These are phyloP conservation scores for Russula brevipes DNA, from an alignment of 768 basidiomycete genomes.

Conservation along the genomic window DNA sequence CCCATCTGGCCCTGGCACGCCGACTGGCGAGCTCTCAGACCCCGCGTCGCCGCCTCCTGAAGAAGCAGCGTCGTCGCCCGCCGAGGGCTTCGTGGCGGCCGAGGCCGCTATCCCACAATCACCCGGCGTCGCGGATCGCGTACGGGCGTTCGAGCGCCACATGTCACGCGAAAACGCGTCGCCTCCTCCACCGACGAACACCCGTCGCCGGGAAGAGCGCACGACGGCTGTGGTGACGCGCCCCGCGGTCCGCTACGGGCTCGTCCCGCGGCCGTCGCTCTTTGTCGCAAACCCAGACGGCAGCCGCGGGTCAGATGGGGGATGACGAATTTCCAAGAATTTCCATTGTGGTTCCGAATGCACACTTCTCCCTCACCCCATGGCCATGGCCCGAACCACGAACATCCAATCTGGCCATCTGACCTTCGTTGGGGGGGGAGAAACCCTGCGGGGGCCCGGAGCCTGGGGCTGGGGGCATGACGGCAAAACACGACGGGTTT, in stretches of 20 bases:
- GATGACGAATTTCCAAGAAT: conserved; percentile 3
- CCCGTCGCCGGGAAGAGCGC: conserved; percentile 41
- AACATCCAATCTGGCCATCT: too few species aligned
- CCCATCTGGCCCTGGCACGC: not conserved
- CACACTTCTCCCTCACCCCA: too few species aligned
- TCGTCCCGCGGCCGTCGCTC: conserved; percentile 56
- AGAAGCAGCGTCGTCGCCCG: not conserved
- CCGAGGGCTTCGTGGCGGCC: not conserved
- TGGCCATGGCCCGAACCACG: too few species aligned
- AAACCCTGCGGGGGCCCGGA: not conserved
- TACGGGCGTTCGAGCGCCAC: conserved; percentile 55
- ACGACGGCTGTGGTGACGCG: conserved; percentile 11
- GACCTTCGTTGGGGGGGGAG: not conserved
- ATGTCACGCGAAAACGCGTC: conserved; percentile 43
- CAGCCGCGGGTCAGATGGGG: conserved; percentile 24
- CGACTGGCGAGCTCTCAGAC: not conserved
- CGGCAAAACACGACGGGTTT: not conserved
- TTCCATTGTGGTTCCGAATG: too few species aligned
- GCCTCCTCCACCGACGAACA: conserved; percentile 39
- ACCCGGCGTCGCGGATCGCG: conserved; percentile 43
- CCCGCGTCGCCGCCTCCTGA: not conserved
- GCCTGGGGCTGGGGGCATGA: not conserved
- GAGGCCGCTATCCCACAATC: not conserved
- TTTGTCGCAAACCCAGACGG: conserved; percentile 71
- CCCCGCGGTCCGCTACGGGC: conserved; percentile 52